phyloP scores from a whole-genome alignment of 2,329 filamentous ascomycete genomes.

The Proliferodiscus dingleyae region DNA sequence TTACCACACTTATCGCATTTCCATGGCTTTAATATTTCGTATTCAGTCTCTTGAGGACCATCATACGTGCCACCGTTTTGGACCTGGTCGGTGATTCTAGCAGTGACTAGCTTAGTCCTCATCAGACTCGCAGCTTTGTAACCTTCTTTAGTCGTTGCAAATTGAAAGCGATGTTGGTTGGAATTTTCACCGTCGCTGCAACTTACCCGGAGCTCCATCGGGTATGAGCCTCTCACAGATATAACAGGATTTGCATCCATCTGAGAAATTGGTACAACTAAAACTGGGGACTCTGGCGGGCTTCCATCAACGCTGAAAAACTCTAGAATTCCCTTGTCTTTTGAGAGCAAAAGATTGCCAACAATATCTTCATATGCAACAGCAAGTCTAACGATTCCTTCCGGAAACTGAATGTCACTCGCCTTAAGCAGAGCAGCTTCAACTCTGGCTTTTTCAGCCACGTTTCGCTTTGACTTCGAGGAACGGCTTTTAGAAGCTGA shows the following conservation, averaged over 20 bases:
- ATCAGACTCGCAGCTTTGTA: constrained; percentile 22
- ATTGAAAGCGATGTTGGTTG: constrained; percentile 23
- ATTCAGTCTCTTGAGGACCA: constrained; percentile 11
- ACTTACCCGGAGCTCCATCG: constrained; percentile 28
- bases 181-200: constrained; percentile 8
- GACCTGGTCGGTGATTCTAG: constrained; percentile 12
- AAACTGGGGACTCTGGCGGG: constrained; percentile 10
- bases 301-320: constrained; percentile 17
- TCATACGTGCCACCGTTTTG: constrained; percentile 12
- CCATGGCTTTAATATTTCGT: constrained; percentile 24
- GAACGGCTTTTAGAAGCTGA: not conserved
- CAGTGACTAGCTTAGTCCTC: constrained; percentile 27
- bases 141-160: constrained; percentile 12
- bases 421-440: constrained; percentile 10
- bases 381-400: constrained; percentile 16
- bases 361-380: constrained; percentile 17
- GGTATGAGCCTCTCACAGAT: constrained; percentile 25
- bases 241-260: constrained; percentile 24
- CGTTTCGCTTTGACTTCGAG: not conserved
- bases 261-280: constrained; percentile 16
- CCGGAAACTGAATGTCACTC: constrained; percentile 12
- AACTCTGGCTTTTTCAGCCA: constrained; percentile 1
- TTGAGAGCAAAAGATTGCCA: constrained; percentile 27
- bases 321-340: constrained; percentile 19
- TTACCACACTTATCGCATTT: constrained; percentile 27